Percentiles rank a stretch among this genome's conserved stretches.
Evolutionary conservation across 495 filamentous ascomycete genomes (phyloP).

Genomic region (Cercophora sp.): DNA sequence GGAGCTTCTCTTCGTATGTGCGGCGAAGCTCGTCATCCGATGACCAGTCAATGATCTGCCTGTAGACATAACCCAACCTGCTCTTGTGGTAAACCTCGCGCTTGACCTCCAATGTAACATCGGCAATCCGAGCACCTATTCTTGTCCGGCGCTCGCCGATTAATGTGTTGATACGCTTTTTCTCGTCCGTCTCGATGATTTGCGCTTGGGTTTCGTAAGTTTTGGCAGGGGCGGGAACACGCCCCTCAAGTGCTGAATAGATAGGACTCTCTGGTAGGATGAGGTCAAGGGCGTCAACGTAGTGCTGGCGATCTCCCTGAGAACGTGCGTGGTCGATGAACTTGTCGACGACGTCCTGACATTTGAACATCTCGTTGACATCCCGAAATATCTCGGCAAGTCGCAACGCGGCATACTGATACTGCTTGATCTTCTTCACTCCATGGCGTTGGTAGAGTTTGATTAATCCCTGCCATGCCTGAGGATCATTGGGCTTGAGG

Average conservation of each 20-base stretch:
- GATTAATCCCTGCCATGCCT: constrained; percentile 89
- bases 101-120: constrained; percentile 83
- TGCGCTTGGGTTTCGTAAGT: constrained; percentile 85
- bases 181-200: constrained; percentile 81
- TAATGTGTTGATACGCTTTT: constrained; percentile 82
- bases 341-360: constrained; percentile 78
- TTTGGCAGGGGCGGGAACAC: constrained; percentile 70
- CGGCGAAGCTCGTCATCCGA: constrained; percentile 80
- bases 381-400: constrained; percentile 73
- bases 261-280: constrained; percentile 73
- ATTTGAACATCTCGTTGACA: constrained; percentile 61
- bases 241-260: constrained; percentile 80
- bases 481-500: constrained; percentile 48
- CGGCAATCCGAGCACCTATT: constrained; percentile 74
- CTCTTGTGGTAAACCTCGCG: constrained; percentile 72
- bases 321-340: constrained; percentile 64
- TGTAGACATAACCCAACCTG: constrained; percentile 69
- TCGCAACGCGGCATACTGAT: constrained; percentile 64
- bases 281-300: constrained; percentile 66
- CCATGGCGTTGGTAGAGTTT: constrained; percentile 77
- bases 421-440: constrained; percentile 62
- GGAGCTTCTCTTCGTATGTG: constrained; percentile 82
- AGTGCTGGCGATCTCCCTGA: constrained; percentile 66
- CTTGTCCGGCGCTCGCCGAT: constrained; percentile 86
- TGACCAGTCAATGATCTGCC: constrained; percentile 81